phyloP scores from a whole-genome alignment of 1,139 yeast genomes.

The Candida sp. region DNA sequence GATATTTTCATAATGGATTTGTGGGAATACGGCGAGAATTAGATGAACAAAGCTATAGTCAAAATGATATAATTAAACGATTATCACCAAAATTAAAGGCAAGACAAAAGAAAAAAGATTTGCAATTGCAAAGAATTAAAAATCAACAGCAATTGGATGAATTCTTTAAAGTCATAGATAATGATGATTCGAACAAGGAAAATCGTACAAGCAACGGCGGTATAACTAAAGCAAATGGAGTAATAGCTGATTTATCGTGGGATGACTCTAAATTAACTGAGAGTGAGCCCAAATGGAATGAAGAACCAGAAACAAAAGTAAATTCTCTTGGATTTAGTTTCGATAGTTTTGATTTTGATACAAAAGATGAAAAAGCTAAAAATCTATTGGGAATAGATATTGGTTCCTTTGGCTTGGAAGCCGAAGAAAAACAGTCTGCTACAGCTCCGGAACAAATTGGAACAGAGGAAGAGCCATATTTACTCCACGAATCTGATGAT shows the following conservation, averaged over 20 bases:
- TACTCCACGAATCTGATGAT: background rate
- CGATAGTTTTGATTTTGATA: background rate
- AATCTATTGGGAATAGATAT: background rate
- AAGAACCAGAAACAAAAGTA: background rate
- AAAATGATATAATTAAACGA: constrained; percentile 8
- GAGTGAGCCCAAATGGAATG: background rate
- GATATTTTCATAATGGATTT: constrained; percentile 23
- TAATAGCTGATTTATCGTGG: background rate
- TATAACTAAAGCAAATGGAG: too few relatives aligned
- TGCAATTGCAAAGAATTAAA: constrained; percentile 9
- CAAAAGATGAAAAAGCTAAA: background rate
- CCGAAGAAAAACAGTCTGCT: background rate
- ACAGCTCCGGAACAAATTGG: background rate
- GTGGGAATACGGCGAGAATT: constrained; percentile 23
- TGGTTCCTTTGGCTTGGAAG: background rate
- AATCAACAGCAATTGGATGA: constrained; percentile 10
- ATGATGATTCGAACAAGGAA: background rate
- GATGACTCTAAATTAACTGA: background rate
- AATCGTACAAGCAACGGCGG: background rate
- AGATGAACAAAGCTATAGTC: constrained; percentile 27
- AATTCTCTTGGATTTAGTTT: background rate
- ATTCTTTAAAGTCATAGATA: background rate
- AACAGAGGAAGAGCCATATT: background rate
- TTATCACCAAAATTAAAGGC: constrained; percentile 1
- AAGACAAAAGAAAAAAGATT: background rate